A percentile compares a stretch with the other conserved stretches of the same genome.
Evolutionary conservation across 2,329 filamentous ascomycete species (phyloP).

Genomic region (Myriosclerotinia scirpicola): DNA sequence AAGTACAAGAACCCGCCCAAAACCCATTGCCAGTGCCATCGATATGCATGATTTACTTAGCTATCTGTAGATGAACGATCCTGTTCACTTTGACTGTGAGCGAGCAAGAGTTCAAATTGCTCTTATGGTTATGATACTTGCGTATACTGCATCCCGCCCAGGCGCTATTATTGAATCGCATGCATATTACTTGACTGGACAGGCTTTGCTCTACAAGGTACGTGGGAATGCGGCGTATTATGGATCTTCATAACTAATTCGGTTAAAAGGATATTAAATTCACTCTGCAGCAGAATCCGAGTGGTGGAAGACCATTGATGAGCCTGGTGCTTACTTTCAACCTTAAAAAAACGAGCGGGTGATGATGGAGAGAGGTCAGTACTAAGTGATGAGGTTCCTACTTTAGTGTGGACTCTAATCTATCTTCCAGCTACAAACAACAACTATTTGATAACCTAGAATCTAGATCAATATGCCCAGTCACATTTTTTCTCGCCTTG

Average conservation of each 20-base stretch:
- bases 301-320: not conserved
- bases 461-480: not conserved
- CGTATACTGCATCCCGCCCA: not conserved
- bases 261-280: not conserved
- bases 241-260: not conserved
- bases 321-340: not conserved
- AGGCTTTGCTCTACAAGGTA: not conserved
- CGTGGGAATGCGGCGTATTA: fast-evolving
- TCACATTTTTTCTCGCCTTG: not conserved
- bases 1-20: not conserved
- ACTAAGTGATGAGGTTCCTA: not conserved
- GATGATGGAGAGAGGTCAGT: not conserved
- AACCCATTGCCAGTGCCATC: not conserved
- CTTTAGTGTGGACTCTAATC: not conserved
- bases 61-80: not conserved
- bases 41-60: not conserved
- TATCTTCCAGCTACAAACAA: not conserved
- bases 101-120: not conserved
- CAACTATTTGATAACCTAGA: not conserved
- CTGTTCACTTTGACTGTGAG: not conserved
- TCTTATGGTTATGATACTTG: not conserved
- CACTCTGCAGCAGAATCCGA: not conserved
- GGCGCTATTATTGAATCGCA: not conserved
- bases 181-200: not conserved
- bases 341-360: not conserved